A percentile compares a stretch with the other conserved stretches of the same genome.
Evolutionary conservation across 768 basidiomycete species (phyloP).

Genomic region (Butyriboletus loyo): DNA sequence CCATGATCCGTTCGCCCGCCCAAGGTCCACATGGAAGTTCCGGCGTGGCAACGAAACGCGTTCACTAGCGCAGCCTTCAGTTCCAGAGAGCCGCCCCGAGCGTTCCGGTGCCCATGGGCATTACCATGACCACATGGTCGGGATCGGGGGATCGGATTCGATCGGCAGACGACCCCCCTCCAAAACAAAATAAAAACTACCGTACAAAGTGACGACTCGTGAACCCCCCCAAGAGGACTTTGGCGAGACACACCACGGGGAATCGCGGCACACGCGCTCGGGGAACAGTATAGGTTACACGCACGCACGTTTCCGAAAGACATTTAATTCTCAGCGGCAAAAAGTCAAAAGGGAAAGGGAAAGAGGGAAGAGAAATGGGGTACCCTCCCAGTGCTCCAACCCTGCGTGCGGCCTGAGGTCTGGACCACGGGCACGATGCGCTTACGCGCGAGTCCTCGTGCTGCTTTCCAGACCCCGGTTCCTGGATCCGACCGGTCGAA

Average conservation of each 20-base stretch:
- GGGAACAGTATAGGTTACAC: too few relatives aligned
- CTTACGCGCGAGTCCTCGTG: background rate
- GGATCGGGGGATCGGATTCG: too few relatives aligned
- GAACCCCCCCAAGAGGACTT: background rate
- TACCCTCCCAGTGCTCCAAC: too few relatives aligned
- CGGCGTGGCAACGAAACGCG: background rate
- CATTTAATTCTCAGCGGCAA: background rate
- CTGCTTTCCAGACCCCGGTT: background rate
- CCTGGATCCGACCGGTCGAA: background rate
- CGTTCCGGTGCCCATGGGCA: background rate
- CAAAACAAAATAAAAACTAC: too few relatives aligned
- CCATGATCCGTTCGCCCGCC: background rate
- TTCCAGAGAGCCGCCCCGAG: background rate
- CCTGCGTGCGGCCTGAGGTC: too few relatives aligned
- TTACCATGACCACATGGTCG: conserved; percentile 1
- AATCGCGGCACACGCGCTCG: too few relatives aligned
- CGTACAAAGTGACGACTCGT: background rate
- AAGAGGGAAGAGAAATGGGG: background rate
- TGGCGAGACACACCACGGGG: background rate
- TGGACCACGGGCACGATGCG: too few relatives aligned
- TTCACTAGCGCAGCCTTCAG: background rate
- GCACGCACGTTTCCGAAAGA: too few relatives aligned
- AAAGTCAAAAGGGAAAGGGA: background rate
- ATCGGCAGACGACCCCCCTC: too few relatives aligned
- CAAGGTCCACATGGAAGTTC: conserved; percentile 1